phyloP scores from a whole-genome alignment of 2,329 filamentous ascomycete genomes.

The Trichophyton simii region DNA sequence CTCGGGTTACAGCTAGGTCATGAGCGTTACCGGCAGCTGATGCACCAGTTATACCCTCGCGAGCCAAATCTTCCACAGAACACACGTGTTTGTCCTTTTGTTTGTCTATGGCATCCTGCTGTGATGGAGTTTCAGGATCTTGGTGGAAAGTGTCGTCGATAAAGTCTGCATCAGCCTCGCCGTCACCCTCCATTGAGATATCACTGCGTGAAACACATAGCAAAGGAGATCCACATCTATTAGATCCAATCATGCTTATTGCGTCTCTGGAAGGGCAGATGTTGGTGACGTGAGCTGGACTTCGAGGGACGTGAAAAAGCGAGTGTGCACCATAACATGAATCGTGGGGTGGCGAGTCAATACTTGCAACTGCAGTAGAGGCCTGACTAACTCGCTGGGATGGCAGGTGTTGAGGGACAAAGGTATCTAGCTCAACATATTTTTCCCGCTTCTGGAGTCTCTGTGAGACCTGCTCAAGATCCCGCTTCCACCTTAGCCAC shows the following conservation, averaged over 20 bases:
- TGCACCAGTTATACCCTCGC: not conserved
- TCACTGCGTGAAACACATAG: not conserved
- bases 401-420: not conserved
- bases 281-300: not conserved
- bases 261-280: not conserved
- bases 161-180: not conserved
- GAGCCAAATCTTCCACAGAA: not conserved
- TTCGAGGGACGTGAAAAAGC: not conserved
- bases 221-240: not conserved
- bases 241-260: not conserved
- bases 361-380: not conserved
- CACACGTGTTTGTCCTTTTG: not conserved
- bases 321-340: constrained; percentile 5
- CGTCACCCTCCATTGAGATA: not conserved
- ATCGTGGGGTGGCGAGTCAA: constrained; percentile 4
- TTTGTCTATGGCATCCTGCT: not conserved
- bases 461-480: constrained; percentile 43
- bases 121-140: not conserved
- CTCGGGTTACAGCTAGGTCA: constrained; percentile 6
- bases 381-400: not conserved
- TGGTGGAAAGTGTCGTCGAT: constrained; percentile 1
- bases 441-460: constrained; percentile 16
- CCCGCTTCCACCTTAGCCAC: constrained; percentile 62
- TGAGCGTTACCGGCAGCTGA: not conserved
- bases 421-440: constrained; percentile 13